Conservation (phyloP, 345 rosid genomes). For the Salix caprea region DNA sequence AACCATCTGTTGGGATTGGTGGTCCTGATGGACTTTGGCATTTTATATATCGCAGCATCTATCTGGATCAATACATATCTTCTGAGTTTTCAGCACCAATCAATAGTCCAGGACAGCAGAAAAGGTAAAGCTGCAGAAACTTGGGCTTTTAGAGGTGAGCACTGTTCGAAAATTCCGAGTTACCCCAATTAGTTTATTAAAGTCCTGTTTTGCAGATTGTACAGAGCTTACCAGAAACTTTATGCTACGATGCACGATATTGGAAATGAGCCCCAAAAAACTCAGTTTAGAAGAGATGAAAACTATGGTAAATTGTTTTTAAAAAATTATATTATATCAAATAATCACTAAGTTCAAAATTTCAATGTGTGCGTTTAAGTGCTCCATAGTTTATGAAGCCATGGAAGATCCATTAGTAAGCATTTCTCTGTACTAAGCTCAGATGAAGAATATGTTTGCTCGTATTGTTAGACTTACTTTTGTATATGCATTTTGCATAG, state of each 20-base stretch:
- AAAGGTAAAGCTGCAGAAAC: slow-evolving; percentile 49
- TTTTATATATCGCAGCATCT: slow-evolving; percentile 92
- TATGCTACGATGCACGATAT: slow-evolving; percentile 83
- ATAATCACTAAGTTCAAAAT: not conserved
- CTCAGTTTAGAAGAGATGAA: slow-evolving; percentile 96
- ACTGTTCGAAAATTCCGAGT: too few relatives aligned
- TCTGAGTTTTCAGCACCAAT: slow-evolving; percentile 90
- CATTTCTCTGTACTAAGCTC: not conserved
- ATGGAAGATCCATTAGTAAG: not conserved
- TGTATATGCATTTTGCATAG: not conserved
- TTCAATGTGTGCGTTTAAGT: not conserved
- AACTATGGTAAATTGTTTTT: slow-evolving; percentile 50
- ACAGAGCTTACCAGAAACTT: slow-evolving; percentile 90
- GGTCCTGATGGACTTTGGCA: slow-evolving; percentile 98
- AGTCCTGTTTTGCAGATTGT: slow-evolving; percentile 53
- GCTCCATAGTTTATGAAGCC: not conserved
- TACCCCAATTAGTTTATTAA: not conserved
- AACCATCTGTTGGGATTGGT: slow-evolving; percentile 63
- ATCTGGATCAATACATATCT: slow-evolving; percentile 85
- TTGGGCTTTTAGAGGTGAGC: not conserved
- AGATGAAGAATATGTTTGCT: not conserved
- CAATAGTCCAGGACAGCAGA: slow-evolving; percentile 63
- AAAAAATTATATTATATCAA: not conserved
- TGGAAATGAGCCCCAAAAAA: slow-evolving; percentile 84
- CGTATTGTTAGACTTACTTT: not conserved